Evolutionary conservation across 345 rosid species (phyloP), one percentile per base, ranked within the genome.

Genomic region (Eucalyptus curtisii): DNA sequence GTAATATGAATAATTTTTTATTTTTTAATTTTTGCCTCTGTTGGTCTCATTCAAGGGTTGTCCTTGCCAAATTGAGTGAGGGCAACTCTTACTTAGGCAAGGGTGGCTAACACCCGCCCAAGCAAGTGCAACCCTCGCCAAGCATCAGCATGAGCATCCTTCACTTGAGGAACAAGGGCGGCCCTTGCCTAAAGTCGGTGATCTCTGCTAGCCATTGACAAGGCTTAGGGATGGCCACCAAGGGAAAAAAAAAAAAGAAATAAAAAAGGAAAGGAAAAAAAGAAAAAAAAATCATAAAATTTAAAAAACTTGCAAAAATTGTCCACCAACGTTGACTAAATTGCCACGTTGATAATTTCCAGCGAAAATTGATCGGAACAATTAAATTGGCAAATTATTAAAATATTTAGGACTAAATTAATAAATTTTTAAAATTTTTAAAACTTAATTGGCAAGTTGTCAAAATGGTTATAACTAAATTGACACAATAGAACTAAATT

Each of bases 31-130:
- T 3, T 24, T 55, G 6, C 61, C 30, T 24, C 61, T 6, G 0
- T 0, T 25, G 0, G 3, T 55, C 30, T 24, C 0, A 2, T 0
- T 25, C 61, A 10, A 55, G 61, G 61, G 5, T 10, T 52, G 6
- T 52, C 2, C 25, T 52, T 25, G 8, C 57, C 25, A 52, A 52
- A 52, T 52, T 52, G 61, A 24, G 6, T 0, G 1, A 55, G 12
- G 11, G 30, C 13, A 55, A 25, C 61, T 25, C 61, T 55, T 25
- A 25, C 61, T 25, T 25, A 55, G 13, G 30, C 61, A 55, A 24
- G 30, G 61, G 61, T 4, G 30, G 3, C 13, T 5, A 0, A 24
- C 30, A 55, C 30, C 1, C 12, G 1, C 1, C 6, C 3, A 24
- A 0, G 61, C 61, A 55, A 55, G 1, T 4, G 61, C 61, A 55